These are phyloP conservation scores for Parsonsia alboflavescens DNA, from an alignment of 257 asterid species.

Conservation along the genomic window DNA sequence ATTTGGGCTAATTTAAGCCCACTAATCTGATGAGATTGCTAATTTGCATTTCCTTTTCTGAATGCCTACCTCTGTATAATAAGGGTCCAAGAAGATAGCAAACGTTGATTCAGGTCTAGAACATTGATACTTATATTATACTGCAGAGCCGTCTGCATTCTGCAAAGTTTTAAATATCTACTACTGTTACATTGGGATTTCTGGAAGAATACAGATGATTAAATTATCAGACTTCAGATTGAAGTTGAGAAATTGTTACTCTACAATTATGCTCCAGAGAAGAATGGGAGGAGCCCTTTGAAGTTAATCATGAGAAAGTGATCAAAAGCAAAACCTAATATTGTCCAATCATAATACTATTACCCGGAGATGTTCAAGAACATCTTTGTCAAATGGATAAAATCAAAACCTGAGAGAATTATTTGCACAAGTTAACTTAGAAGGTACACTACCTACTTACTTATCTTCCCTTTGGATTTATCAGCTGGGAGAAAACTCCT, in stretches of 20 bases:
- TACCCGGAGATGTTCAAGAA: neutral
- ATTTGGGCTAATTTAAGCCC: no score
- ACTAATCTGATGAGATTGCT: no score
- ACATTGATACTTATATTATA: neutral
- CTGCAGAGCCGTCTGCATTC: neutral
- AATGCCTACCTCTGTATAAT: no score
- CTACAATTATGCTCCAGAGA: neutral
- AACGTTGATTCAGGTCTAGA: neutral
- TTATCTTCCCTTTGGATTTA: conserved; percentile 28
- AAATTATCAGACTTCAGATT: neutral
- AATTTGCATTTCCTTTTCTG: no score
- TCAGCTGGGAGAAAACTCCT: conserved; percentile 24
- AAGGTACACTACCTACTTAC: neutral
- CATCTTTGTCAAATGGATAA: neutral
- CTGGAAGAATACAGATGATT: neutral
- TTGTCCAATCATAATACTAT: neutral
- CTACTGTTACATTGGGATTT: neutral
- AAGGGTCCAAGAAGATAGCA: neutral
- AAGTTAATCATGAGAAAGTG: neutral
- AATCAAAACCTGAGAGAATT: neutral
- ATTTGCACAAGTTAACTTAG: neutral
- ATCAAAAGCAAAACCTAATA: neutral
- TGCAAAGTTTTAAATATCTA: neutral
- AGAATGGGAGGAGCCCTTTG: neutral
- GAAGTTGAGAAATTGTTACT: neutral